Conservation (phyloP, 371 early-diverging fungal genomes). For the Enterospora canceri region DNA sequence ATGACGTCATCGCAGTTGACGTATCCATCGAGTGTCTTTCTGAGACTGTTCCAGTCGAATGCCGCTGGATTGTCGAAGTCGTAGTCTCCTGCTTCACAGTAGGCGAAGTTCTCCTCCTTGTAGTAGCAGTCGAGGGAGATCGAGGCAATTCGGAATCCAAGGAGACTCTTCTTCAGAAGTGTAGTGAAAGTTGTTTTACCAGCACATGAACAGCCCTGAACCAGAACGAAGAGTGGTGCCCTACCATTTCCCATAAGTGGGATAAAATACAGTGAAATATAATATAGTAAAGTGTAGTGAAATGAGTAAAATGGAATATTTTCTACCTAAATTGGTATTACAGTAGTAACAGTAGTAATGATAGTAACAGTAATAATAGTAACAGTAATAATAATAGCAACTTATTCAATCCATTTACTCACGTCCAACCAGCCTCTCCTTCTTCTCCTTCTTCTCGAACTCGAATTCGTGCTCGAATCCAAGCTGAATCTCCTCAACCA, state of each 20-base stretch:
- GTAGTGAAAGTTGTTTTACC: background rate
- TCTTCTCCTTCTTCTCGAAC: no score
- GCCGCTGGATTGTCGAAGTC: slow-evolving; percentile 49
- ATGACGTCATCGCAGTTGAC: slow-evolving; percentile 5
- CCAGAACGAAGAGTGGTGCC: background rate
- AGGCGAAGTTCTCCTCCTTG: background rate
- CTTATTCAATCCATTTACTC: no score
- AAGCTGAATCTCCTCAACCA: background rate
- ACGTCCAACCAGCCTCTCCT: no score
- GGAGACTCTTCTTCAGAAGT: background rate
- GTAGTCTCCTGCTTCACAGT: slow-evolving; percentile 2
- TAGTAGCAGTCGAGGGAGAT: background rate
- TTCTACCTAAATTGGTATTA: no score
- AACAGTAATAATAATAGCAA: no score
- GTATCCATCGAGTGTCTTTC: slow-evolving; percentile 8
- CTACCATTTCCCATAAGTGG: background rate
- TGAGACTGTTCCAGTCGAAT: slow-evolving; percentile 29
- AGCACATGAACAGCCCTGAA: slow-evolving; percentile 1
- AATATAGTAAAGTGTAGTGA: background rate
- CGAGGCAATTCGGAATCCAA: no score
- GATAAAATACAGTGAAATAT: background rate
- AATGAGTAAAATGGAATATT: no score
- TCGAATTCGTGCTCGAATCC: no score
- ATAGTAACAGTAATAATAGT: no score
- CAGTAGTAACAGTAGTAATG: no score